These are phyloP conservation scores for Rhododendron ovatum DNA, from an alignment of 148 eudicot genomes.

Conservation along the genomic window DNA sequence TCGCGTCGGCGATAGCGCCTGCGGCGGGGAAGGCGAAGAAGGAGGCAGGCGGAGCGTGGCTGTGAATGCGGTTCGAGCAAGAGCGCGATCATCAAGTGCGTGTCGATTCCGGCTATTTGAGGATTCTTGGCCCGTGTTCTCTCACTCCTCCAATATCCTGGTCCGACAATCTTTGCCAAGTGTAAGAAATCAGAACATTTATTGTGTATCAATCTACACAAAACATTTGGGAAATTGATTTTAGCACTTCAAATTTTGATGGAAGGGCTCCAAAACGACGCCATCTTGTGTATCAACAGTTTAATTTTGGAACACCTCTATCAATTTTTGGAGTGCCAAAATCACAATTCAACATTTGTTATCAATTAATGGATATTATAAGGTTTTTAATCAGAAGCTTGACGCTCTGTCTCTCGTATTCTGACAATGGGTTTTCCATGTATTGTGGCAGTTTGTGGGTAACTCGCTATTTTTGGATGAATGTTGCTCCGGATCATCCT, in stretches of 20 bases:
- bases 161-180: conserved; percentile 19
- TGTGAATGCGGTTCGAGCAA: conserved; percentile 89
- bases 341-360: too few species aligned
- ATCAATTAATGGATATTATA: too few species aligned
- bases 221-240: too few species aligned
- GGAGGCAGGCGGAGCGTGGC: conserved; percentile 47
- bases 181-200: too few species aligned
- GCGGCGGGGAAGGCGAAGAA: conserved; percentile 48
- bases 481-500: conserved; percentile 61
- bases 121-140: conserved; percentile 86
- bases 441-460: conserved; percentile 43
- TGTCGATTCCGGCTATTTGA: conserved; percentile 74
- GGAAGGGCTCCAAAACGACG: too few species aligned
- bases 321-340: too few species aligned
- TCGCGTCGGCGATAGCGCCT: too few species aligned
- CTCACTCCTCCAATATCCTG: conserved; percentile 82
- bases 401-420: not conserved
- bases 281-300: too few species aligned
- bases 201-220: too few species aligned
- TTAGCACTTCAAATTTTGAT: too few species aligned
- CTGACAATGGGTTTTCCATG: conserved; percentile 12
- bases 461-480: conserved; percentile 70
- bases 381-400: too few species aligned
- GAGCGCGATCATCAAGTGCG: conserved; percentile 55
- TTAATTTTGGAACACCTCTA: too few species aligned